Conservation (phyloP, 2,329 filamentous ascomycete species). For the Colletotrichum sidae region DNA sequence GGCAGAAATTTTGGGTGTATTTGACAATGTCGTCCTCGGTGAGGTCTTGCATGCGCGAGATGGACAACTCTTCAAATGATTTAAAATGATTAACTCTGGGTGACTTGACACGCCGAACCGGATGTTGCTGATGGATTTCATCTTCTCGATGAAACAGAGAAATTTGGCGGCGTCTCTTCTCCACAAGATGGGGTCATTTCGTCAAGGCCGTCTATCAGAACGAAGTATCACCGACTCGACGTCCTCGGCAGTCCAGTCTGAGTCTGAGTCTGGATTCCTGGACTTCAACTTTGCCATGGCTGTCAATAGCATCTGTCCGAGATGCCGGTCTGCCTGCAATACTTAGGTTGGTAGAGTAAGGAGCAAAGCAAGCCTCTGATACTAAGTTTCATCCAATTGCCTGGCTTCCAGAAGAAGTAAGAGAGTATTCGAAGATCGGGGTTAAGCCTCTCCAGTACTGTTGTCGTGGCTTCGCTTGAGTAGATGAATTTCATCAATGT, state of each 20-base stretch:
- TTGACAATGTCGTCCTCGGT: background rate
- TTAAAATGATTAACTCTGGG: background rate
- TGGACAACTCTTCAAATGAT: no score
- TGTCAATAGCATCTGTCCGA: background rate
- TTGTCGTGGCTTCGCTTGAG: no score
- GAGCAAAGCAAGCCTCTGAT: no score
- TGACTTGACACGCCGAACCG: conserved; percentile 1
- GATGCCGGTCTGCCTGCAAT: background rate
- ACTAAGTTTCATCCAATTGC: no score
- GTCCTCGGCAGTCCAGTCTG: conserved; percentile 2
- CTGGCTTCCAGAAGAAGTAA: no score
- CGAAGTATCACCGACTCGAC: background rate
- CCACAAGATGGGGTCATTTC: background rate
- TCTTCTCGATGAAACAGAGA: fast-evolving
- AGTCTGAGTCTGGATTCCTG: background rate
- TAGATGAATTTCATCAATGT: no score
- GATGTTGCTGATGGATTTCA: background rate
- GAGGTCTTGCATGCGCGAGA: background rate
- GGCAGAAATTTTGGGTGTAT: background rate
- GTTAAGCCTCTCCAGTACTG: no score
- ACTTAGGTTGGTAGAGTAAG: background rate
- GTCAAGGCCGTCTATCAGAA: background rate
- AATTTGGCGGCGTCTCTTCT: background rate
- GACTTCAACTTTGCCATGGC: background rate
- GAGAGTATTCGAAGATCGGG: no score